phyloP scores from a whole-genome alignment of 1,284 basidiomycete genomes.

The Pholiota adiposa region DNA sequence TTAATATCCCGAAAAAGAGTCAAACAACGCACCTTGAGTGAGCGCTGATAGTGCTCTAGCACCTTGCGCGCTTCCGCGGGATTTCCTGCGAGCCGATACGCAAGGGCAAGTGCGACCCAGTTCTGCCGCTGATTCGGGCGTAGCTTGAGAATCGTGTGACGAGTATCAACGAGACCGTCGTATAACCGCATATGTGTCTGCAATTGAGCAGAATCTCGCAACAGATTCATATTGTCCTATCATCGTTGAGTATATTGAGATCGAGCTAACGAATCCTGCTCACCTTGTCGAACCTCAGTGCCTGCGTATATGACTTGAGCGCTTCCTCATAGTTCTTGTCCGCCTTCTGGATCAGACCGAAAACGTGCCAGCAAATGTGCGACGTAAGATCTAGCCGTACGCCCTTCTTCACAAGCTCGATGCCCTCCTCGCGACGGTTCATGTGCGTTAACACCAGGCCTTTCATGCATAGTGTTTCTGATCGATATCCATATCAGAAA shows the following conservation, averaged over 20 bases:
- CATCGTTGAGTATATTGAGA: background rate
- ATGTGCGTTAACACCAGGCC: constrained; percentile 87
- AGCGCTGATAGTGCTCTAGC: constrained; percentile 70
- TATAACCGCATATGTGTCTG: constrained; percentile 91
- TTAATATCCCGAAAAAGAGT: constrained; percentile 5
- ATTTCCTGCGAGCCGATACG: constrained; percentile 86
- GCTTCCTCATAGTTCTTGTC: constrained; percentile 93
- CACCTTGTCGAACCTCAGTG: constrained; percentile 88
- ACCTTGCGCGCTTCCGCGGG: constrained; percentile 74
- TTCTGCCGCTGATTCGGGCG: constrained; percentile 87
- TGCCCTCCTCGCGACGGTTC: constrained; percentile 83
- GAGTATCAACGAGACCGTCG: constrained; percentile 80
- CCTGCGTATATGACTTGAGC: constrained; percentile 83
- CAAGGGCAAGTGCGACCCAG: constrained; percentile 91
- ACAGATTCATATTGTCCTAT: constrained; percentile 92
- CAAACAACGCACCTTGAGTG: constrained; percentile 55
- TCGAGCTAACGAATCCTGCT: constrained; percentile 27
- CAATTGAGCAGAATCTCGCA: constrained; percentile 90
- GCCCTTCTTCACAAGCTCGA: constrained; percentile 88
- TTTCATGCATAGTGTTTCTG: constrained; percentile 95
- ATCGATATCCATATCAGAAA: constrained; percentile 8
- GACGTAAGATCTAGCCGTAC: constrained; percentile 88
- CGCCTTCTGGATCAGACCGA: constrained; percentile 90
- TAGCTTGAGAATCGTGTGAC: constrained; percentile 80
- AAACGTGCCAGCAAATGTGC: constrained; percentile 99